Conservation (phyloP, 208 protist genomes). For the Acanthamoeba divionensis region DNA sequence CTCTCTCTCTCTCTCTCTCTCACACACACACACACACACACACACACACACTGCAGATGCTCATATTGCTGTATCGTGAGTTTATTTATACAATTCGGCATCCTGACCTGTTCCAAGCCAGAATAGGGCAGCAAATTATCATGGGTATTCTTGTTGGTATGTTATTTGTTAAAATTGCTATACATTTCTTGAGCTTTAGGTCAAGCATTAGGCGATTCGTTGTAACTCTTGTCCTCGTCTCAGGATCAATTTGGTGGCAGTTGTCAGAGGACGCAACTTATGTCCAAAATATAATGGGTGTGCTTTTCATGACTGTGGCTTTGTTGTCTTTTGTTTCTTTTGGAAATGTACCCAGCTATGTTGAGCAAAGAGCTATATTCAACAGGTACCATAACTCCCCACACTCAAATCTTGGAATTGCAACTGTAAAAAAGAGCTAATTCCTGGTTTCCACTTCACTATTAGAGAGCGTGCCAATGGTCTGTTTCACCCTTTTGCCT, state of each 20-base stretch:
- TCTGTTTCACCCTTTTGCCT: not conserved
- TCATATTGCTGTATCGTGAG: not conserved
- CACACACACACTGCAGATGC: not conserved
- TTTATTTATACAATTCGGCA: not conserved
- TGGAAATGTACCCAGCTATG: not conserved
- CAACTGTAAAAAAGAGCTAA: not conserved
- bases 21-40: not conserved
- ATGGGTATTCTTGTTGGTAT: conserved; percentile 12
- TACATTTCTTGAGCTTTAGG: not conserved
- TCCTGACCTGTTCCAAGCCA: not conserved
- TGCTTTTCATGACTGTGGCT: conserved; percentile 32
- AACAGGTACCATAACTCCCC: not conserved
- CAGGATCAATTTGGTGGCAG: conserved; percentile 17
- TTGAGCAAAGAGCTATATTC: conserved; percentile 18
- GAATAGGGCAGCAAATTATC: not conserved
- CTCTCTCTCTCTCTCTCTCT: not conserved
- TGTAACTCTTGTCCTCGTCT: not conserved
- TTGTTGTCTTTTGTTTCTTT: conserved; percentile 14
- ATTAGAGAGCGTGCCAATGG: not conserved
- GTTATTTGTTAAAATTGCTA: not conserved
- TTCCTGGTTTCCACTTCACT: not conserved
- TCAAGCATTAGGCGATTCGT: not conserved
- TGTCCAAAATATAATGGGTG: not conserved
- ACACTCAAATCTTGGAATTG: not conserved
- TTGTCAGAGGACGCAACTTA: not conserved